These are phyloP conservation scores for Tetrahymena borealis DNA, from an alignment of 73 alveolate species.

Conservation along the genomic window DNA sequence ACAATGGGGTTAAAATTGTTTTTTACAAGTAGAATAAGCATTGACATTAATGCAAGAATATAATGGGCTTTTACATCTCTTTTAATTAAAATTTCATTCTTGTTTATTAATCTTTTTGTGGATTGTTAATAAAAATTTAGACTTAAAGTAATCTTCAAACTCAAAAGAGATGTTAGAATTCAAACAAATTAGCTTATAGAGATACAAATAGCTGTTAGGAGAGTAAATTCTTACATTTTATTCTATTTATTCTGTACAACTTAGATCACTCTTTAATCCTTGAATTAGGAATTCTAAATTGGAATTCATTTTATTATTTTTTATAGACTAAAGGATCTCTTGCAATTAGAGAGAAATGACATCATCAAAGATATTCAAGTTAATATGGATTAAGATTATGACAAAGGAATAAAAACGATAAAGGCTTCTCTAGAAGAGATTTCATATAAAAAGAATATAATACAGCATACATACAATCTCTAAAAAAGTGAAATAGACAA, in stretches of 20 bases:
- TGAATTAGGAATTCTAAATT: not conserved
- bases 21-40: no score
- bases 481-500: not conserved
- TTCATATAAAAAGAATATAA: not conserved
- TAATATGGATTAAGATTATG: not conserved
- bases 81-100: no score
- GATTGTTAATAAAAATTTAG: not conserved
- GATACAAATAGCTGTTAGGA: not conserved
- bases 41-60: no score
- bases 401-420: not conserved
- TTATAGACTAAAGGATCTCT: not conserved
- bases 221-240: not conserved
- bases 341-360: not conserved
- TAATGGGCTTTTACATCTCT: no score
- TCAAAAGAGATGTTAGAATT: not conserved
- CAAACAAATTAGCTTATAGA: not conserved
- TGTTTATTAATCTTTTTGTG: not conserved
- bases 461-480: not conserved
- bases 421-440: not conserved
- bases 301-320: not conserved
- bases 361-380: not conserved
- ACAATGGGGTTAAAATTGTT: no score
- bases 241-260: not conserved
- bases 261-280: not conserved
- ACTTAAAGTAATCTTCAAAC: not conserved